Evolutionary conservation across 1,284 basidiomycete genomes (phyloP), one percentile per base, ranked within the genome.

Genomic region (Cystobasidiaceae sp.): DNA sequence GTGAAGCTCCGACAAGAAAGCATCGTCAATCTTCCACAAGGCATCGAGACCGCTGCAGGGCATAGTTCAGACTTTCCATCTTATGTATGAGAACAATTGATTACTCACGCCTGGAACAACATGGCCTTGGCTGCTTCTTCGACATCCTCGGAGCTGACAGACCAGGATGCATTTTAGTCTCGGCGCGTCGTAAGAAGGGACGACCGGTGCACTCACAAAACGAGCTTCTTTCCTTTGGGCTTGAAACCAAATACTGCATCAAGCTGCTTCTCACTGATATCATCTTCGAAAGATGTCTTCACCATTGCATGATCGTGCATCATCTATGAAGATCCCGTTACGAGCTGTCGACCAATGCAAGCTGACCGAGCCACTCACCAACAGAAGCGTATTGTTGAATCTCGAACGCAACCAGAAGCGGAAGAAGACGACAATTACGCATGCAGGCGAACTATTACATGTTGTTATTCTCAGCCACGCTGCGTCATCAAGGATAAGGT

Each of bases 171-270:
- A 17, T 13, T 8, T 9, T 11, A 11, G 9, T 11, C 44, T 15
- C 13, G 13, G 13, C 21, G 44, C 13, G 9, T 11, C 13, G n/a
- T n/a, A n/a, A n/a, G n/a, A n/a, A n/a, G n/a, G n/a, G n/a, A n/a
- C n/a, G n/a, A n/a, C n/a, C n/a, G n/a, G n/a, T n/a, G n/a, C n/a
- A 45, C 61, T 46, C 32, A 64, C 61, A 64, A 51, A 2, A 37
- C 44, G 21, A 64, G 17, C 52, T 64, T 64, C 4, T 34, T 32
- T 13, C 51, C 51, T n/a, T 34, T 41, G 9, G 61, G 41, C 4
- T 32, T 19, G 33, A 64, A 64, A 3, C 61, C 61, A 25, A 45
- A 64, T 0, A 23, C 45, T 23, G 15, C 27, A 7, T 45, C 33
- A 2, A 64, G 19, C 15, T 56, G 43, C 13, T 30, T 34, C 8